Percentiles rank a stretch among this genome's conserved stretches.
These are phyloP conservation scores for Fraxinus baroniana DNA, from an alignment of 305 asterid species.

Conservation along the genomic window DNA sequence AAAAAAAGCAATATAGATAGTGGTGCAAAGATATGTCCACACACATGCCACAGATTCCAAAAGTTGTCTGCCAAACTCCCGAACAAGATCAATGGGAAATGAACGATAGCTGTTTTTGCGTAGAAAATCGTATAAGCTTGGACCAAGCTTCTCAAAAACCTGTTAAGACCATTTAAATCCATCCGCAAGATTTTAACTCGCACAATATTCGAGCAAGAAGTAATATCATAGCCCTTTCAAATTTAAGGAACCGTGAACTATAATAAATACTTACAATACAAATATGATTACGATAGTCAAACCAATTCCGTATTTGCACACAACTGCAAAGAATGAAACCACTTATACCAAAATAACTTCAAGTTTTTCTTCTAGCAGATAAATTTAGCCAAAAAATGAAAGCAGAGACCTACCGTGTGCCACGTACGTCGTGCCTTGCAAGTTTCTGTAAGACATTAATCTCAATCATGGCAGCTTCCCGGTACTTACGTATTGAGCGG, in stretches of 20 bases:
- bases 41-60: conserved; percentile 98
- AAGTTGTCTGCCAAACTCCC: conserved; percentile 93
- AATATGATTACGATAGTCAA: conserved; percentile 95
- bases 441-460: conserved; percentile 78
- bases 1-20: conserved; percentile 31
- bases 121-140: conserved; percentile 93
- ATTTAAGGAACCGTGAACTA: conserved; percentile 45
- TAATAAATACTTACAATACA: conserved; percentile 78
- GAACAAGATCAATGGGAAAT: conserved; percentile 95
- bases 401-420: conserved; percentile 54
- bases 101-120: conserved; percentile 95
- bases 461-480: conserved; percentile 90
- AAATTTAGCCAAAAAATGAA: conserved; percentile 18
- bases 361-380: conserved; percentile 27
- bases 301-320: conserved; percentile 95
- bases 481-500: conserved; percentile 76
- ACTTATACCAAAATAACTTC: conserved; percentile 58
- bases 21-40: conserved; percentile 59
- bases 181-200: conserved; percentile 57
- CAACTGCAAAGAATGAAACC: conserved; percentile 79
- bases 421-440: conserved; percentile 56
- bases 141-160: conserved; percentile 99
- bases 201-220: conserved; percentile 40
- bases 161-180: conserved; percentile 72
- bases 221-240: conserved; percentile 28